Conservation (phyloP, 768 basidiomycete species). For the Lactarius pseudohatsudake region DNA sequence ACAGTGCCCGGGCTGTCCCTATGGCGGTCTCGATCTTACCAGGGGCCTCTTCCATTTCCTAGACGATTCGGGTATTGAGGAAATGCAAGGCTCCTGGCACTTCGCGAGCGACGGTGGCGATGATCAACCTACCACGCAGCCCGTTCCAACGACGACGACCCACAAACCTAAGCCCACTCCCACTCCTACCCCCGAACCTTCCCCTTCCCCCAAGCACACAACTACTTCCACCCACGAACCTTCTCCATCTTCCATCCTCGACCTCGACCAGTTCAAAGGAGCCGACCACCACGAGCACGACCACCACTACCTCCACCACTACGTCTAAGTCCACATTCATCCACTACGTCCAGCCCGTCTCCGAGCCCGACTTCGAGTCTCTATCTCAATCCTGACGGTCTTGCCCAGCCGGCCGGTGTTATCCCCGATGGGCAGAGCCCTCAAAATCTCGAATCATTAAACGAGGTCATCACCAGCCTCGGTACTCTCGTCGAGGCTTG, state of each 20-base stretch:
- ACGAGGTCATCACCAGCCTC: slow-evolving; percentile 7
- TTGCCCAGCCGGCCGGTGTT: not conserved
- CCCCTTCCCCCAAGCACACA: not conserved
- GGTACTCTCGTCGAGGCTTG: not conserved
- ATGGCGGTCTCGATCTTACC: slow-evolving; percentile 48
- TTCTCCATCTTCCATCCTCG: slow-evolving; percentile 16
- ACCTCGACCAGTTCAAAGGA: slow-evolving; percentile 1
- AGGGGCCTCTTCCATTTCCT: slow-evolving; percentile 47
- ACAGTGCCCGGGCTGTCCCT: slow-evolving; percentile 43
- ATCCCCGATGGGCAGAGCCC: not conserved
- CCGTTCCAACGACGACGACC: not conserved
- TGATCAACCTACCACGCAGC: too few relatives aligned
- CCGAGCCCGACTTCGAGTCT: not conserved
- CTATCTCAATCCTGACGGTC: slow-evolving; percentile 1
- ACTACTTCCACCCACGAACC: not conserved
- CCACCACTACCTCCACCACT: not conserved
- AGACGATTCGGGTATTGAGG: slow-evolving; percentile 37
- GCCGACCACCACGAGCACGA: not conserved
- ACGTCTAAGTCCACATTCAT: not conserved
- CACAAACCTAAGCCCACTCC: not conserved
- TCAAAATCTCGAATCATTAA: not conserved
- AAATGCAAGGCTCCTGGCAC: slow-evolving; percentile 44
- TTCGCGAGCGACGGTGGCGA: slow-evolving; percentile 25
- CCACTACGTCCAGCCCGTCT: not conserved
- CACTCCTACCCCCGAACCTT: not conserved